Base-by-base conservation (phyloP, 768 basidiomycete species). In the Boletus tomentosulus region DNA sequence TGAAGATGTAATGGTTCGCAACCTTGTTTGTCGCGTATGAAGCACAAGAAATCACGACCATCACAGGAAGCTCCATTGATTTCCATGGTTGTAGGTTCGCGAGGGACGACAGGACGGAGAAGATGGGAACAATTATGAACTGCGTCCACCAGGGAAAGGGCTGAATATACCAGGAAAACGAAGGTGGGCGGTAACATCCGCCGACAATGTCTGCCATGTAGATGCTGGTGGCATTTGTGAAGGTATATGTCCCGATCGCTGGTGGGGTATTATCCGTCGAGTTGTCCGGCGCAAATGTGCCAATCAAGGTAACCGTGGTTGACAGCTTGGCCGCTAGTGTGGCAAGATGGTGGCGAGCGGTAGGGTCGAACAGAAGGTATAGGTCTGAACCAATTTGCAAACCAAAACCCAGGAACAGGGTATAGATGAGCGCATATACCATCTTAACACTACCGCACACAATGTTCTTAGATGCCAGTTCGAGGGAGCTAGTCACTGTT, bases 391-490 rank as follows among this genome's bases (percentile, higher is more conserved):
- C 90, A 51, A 92, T 88, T 61, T 90, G 88, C 33, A 92, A 74
- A 48, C 88, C 89, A 64, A 92, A 92, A 3, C 90, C 90, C 65
- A 92, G 69, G 66, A 91, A 92, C 7, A 92, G 73, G 0, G 90
- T 90, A 61, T 91, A 92, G 31, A 92, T 89, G 56, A 92, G 75
- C n/a, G 90, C 87, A 56, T 89, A 91, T 16, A 92, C 88, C 85
- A 92, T 87, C 69, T 89, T 89, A 56, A 91, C 88, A 56, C 87
- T 86, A 34, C 89, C 90, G 53, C 84, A 86, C 2, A 90, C 81
- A 28, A 92, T 89, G 57, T 92, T 92, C 68, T 89, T 90, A 1
- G 89, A 91, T 1, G 88, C 89, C 51, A 92, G 72, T 66, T 92
- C 89, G 57, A 92, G 75, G 24, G 89, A 89, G 62, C 88, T 88